Conservation (phyloP, 305 asterid genomes). For the Vinca major region DNA sequence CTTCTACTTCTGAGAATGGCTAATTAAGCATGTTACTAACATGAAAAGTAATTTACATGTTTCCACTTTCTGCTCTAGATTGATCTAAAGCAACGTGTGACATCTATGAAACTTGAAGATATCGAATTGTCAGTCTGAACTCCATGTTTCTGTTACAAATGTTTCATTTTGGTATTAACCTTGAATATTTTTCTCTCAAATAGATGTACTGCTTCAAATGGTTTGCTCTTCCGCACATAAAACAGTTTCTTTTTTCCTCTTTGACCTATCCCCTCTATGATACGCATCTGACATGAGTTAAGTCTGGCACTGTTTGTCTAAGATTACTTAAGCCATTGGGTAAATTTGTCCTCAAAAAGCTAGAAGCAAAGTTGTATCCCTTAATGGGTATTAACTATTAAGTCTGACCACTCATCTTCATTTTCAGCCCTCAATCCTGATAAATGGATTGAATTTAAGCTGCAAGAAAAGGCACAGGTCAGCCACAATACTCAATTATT, state of each 20-base stretch:
- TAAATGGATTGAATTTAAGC: constrained; percentile 80
- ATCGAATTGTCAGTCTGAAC: not conserved
- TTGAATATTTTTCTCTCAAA: not conserved
- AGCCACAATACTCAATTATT: constrained; percentile 84
- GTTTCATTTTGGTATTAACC: not conserved
- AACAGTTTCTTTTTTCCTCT: not conserved
- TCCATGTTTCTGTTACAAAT: not conserved
- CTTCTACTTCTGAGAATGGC: not conserved
- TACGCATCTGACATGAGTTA: not conserved
- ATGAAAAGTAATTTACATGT: not conserved
- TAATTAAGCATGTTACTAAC: not conserved
- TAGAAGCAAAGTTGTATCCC: not conserved
- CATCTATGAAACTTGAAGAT: not conserved
- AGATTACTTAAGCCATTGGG: not conserved
- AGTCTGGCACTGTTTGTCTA: not conserved
- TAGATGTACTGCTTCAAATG: not conserved
- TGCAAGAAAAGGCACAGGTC: constrained; percentile 81
- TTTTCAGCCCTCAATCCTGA: constrained; percentile 74
- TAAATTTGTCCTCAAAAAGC: not conserved
- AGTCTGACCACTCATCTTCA: constrained; percentile 19
- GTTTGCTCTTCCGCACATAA: not conserved
- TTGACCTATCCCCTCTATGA: not conserved
- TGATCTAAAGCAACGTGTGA: not conserved
- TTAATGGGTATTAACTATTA: constrained; percentile 13
- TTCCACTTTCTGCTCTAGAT: not conserved